A percentile compares a stretch with the other conserved stretches of the same genome.
Conservation (phyloP, 345 rosid genomes). For the Eucalyptus brandiana region DNA sequence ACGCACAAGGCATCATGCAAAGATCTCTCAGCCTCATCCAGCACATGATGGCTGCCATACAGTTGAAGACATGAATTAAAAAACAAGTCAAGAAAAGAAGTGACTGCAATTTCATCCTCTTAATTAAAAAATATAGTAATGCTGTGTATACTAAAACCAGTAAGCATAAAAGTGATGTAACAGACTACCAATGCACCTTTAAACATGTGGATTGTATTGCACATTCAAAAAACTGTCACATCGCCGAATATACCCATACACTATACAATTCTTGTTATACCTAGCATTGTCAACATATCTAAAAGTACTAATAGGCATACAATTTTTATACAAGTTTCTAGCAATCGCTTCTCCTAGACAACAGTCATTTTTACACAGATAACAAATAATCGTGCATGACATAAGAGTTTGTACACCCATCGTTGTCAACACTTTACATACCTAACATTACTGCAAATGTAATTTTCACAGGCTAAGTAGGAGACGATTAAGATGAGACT, state of each 20-base stretch:
- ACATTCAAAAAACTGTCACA: background rate
- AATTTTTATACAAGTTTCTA: background rate
- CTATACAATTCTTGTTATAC: background rate
- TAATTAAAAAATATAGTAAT: background rate
- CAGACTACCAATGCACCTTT: background rate
- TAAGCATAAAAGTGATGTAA: background rate
- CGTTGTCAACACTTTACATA: background rate
- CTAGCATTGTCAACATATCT: background rate
- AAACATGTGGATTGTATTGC: background rate
- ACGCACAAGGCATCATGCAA: conserved; percentile 95
- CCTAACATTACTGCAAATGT: background rate
- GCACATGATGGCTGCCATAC: conserved; percentile 76
- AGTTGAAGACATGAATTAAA: background rate
- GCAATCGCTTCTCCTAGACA: background rate
- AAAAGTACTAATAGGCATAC: background rate
- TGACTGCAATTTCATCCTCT: background rate
- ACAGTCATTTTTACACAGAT: background rate
- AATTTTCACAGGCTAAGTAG: background rate
- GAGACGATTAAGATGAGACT: background rate
- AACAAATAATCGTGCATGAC: background rate
- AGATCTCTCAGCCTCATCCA: conserved; percentile 98
- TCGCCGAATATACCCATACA: background rate
- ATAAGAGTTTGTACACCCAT: background rate
- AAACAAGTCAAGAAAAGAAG: background rate
- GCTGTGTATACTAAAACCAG: background rate